Evolutionary conservation across 2,329 filamentous ascomycete genomes (phyloP), one percentile per base, ranked within the genome.

Genomic region (Clonostachys rosea): DNA sequence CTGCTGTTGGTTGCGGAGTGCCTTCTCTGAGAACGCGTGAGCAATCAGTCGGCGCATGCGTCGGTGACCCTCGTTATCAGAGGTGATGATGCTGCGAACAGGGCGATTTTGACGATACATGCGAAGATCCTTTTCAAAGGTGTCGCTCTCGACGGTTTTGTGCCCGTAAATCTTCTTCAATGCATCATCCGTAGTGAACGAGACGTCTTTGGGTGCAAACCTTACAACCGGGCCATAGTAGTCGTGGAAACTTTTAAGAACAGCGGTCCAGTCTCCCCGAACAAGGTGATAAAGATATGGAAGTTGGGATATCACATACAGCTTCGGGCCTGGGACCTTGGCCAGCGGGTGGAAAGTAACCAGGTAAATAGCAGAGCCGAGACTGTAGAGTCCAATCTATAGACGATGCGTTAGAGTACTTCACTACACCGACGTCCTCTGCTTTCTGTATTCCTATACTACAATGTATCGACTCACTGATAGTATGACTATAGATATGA

Each of bases 81-180:
- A 30, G 24, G 24, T 30, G 3, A 30, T 30, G 24, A 30, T 30
- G 4, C 24, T 30, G 9, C 24, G 24, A 30, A 30, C 24, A 10
- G 24, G 24, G 9, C 24, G 24, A 10, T 30, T 30, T 9, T 30
- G 24, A 10, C 24, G 24, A 10, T 30, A 30, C 24, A 30, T 30
- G 24, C 24, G 24, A 10, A 30, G 24, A 10, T 30, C 24, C 8
- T 30, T 30, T 30, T 30, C 24, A 30, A 30, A 30, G 9, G 24
- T 30, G 24, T 30, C 24, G 24, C 24, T 30, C 24, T 30, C 24
- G 9, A 5, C 8, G 10, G 24, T 30, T 44, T 35, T n/a, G 42
- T 44, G 51, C n/a, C 59, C 62, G 44, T 69, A 69, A 17, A 71
- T 70, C n/a, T 66, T 62, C 44, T 61, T 62, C 61, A 61, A 69